Conservation (phyloP, 208 protist genomes). For the Crithidia acanthocephali region DNA sequence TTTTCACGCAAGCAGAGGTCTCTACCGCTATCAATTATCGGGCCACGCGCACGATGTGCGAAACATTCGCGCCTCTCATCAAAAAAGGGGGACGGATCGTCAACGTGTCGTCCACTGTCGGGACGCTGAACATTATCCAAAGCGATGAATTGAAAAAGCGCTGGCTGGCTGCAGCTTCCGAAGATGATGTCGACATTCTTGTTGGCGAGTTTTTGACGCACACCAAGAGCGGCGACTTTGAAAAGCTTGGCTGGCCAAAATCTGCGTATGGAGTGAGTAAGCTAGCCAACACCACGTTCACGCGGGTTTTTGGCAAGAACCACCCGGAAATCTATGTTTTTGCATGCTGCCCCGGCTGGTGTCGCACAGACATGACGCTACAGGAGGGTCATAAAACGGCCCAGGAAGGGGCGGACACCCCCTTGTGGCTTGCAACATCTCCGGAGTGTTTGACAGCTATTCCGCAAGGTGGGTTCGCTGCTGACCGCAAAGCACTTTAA, state of each 20-base stretch:
- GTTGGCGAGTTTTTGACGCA: slow-evolving; percentile 36
- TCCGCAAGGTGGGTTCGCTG: slow-evolving; percentile 30
- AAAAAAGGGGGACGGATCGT: slow-evolving; percentile 36
- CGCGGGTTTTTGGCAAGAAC: slow-evolving; percentile 17
- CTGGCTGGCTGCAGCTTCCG: slow-evolving; percentile 25
- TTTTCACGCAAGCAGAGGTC: slow-evolving; percentile 38
- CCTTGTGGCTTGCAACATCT: slow-evolving; percentile 35
- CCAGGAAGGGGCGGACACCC: slow-evolving; percentile 38
- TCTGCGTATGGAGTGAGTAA: slow-evolving; percentile 50
- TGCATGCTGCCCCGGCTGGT: slow-evolving; percentile 47
- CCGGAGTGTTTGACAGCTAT: slow-evolving; percentile 18
- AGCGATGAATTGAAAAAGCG: slow-evolving; percentile 16
- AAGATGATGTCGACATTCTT: slow-evolving; percentile 26
- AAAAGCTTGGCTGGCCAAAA: slow-evolving; percentile 35
- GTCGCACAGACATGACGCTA: slow-evolving; percentile 32
- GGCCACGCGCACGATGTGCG: slow-evolving; percentile 26
- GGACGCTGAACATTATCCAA: slow-evolving; percentile 29
- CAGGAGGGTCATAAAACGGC: slow-evolving; percentile 27
- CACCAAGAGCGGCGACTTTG: slow-evolving; percentile 23
- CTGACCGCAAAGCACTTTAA: slow-evolving; percentile 20
- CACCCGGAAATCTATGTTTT: slow-evolving; percentile 35
- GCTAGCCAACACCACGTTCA: slow-evolving; percentile 40
- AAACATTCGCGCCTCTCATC: slow-evolving; percentile 38
- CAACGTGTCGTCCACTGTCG: slow-evolving; percentile 34
- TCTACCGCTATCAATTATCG: slow-evolving; percentile 41